Conservation (phyloP, 768 basidiomycete species). For the Coprinellus micaceus region DNA sequence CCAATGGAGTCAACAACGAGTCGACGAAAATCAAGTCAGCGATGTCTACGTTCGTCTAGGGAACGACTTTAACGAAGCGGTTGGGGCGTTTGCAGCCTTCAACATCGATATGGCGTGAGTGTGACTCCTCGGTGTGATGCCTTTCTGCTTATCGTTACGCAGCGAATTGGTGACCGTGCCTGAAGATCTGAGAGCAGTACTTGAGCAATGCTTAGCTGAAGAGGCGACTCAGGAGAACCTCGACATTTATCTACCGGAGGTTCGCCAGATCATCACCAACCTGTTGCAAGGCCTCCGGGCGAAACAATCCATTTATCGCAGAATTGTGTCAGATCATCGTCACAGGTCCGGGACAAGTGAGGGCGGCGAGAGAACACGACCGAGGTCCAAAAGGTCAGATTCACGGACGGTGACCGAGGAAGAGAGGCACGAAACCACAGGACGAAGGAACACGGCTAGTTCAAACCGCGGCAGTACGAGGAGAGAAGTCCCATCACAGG, state of each 20-base stretch:
- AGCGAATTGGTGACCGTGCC: conserved; percentile 90
- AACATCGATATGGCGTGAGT: conserved; percentile 91
- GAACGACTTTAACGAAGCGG: conserved; percentile 95
- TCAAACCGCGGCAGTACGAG: conserved; percentile 31
- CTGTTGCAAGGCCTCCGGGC: conserved; percentile 89
- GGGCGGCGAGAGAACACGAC: conserved; percentile 43
- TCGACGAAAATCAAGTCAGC: conserved; percentile 81
- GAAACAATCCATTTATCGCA: conserved; percentile 87
- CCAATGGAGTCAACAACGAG: conserved; percentile 71
- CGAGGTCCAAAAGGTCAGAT: conserved; percentile 49
- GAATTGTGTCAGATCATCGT: conserved; percentile 61
- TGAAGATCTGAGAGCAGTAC: conserved; percentile 79
- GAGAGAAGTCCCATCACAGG: conserved; percentile 19
- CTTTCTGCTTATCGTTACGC: conserved; percentile 12
- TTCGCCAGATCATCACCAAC: conserved; percentile 88
- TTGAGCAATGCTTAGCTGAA: conserved; percentile 90
- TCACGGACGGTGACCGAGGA: conserved; percentile 38
- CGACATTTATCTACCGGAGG: conserved; percentile 84
- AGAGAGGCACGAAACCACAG: conserved; percentile 39
- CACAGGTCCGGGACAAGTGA: conserved; percentile 42
- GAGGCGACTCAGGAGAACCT: conserved; percentile 84
- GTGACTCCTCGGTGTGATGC: neutral
- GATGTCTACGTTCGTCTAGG: conserved; percentile 96
- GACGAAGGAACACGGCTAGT: conserved; percentile 28
- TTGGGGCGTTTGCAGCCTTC: conserved; percentile 79